Evolutionary conservation across 495 filamentous ascomycete genomes (phyloP), one percentile per base, ranked within the genome.

Genomic region (Penicillium robsamsonii): DNA sequence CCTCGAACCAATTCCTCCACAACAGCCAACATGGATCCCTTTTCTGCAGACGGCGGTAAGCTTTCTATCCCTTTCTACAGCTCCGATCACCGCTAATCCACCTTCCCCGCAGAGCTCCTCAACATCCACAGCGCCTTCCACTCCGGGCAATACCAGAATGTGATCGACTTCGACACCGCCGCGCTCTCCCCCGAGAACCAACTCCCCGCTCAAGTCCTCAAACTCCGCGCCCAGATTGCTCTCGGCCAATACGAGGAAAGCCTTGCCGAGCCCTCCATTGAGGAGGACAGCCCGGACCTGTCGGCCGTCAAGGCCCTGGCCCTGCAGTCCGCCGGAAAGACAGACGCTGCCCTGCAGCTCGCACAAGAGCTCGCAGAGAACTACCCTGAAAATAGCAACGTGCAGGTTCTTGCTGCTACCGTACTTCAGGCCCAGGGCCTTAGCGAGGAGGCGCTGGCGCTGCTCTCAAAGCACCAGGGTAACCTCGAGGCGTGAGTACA

Each of bases 71-170:
- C 13, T 29, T 48, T 17, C 43, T 13, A n/a, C 29, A 47, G 30
- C 15, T 30, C 49, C 33, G 49, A 43, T 13, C 48, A 41, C 22
- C 15, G 46, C 60, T 59, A 40, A 63, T 43, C 7, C 17, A 56
- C 12, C 31, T 53, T 17, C 59, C 40, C 47, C 49, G n/a, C 66
- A 88, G 94, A 98, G 77, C 85, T 98, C 62, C 85, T 96, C 71
- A 96, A 92, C 79, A 86, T 97, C 70, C 90, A 94, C 83, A 96
- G 88, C 76, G 83, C 89, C 78, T 97, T 96, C 83, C 88, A 94
- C 80, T 89, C 92, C 69, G 90, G 89, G 68, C 90, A 93, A 76
- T 96, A 90, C 82, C 77, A 87, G 50, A 76, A 83, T 53, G 91
- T 94, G 59, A 70, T 93, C 73, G 86, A 91, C 75, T 92, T 88